Conservation (phyloP, 805 yeast species). For the Pichia pseudocactophila region DNA sequence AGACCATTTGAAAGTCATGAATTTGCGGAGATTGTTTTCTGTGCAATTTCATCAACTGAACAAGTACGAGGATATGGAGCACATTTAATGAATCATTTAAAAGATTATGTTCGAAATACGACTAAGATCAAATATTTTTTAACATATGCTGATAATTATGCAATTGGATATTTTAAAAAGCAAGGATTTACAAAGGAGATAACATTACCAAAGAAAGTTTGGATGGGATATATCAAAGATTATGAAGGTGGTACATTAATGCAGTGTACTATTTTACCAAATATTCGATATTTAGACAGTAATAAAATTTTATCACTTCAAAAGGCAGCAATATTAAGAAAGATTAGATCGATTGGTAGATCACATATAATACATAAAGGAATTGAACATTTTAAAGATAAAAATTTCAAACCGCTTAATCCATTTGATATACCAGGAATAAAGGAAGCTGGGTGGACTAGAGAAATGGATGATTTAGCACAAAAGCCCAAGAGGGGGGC, state of each 20-base stretch:
- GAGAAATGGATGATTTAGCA: constrained; percentile 95
- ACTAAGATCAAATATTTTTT: constrained; percentile 77
- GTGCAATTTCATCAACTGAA: constrained; percentile 95
- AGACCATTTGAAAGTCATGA: constrained; percentile 84
- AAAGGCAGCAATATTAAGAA: constrained; percentile 82
- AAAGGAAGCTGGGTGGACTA: constrained; percentile 94
- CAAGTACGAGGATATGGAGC: constrained; percentile 99
- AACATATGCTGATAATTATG: constrained; percentile 97
- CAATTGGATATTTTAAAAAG: constrained; percentile 95
- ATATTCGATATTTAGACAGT: constrained; percentile 79
- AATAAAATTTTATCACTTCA: constrained; percentile 79
- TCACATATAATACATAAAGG: constrained; percentile 82
- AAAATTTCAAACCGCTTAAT: constrained; percentile 45
- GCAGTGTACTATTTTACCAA: constrained; percentile 94
- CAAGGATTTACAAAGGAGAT: constrained; percentile 97
- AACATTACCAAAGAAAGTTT: constrained; percentile 68
- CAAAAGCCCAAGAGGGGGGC: constrained; percentile 92
- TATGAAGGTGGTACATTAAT: constrained; percentile 98
- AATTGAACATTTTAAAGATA: constrained; percentile 53
- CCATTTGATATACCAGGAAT: constrained; percentile 86
- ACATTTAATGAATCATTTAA: constrained; percentile 93
- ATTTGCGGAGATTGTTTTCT: constrained; percentile 97
- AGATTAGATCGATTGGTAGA: constrained; percentile 69
- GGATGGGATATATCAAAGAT: constrained; percentile 99
- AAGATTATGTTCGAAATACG: constrained; percentile 88